These are phyloP conservation scores for Phytophthora cactorum DNA, from an alignment of 352 stramenopile genomes.

Conservation along the genomic window DNA sequence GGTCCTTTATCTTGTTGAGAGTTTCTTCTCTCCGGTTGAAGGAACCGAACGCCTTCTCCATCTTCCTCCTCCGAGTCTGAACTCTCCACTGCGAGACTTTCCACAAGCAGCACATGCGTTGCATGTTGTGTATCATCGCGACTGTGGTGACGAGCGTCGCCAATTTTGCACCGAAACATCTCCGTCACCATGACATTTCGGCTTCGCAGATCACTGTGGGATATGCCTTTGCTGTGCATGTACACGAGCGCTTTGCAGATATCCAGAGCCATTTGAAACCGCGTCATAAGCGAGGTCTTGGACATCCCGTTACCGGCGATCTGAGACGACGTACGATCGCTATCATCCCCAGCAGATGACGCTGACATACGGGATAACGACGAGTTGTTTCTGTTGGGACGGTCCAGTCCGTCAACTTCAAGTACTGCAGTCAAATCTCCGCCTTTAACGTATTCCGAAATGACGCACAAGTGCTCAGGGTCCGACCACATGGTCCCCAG, in stretches of 20 bases:
- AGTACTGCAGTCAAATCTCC: constrained; percentile 66
- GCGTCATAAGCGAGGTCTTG: constrained; percentile 39
- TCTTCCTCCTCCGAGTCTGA: constrained; percentile 41
- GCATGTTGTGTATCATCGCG: constrained; percentile 31
- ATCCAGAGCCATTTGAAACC: constrained; percentile 69
- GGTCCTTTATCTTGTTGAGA: constrained; percentile 15
- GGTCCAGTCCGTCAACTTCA: constrained; percentile 52
- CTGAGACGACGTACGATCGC: constrained; percentile 13
- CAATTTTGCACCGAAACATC: constrained; percentile 63
- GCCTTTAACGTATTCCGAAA: constrained; percentile 70
- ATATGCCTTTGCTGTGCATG: constrained; percentile 54
- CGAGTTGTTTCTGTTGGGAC: constrained; percentile 29
- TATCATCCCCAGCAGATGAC: constrained; percentile 16
- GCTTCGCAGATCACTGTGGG: constrained; percentile 70
- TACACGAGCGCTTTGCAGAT: constrained; percentile 61
- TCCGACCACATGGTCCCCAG: constrained; percentile 79
- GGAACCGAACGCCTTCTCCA: constrained; percentile 42
- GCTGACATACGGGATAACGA: constrained; percentile 2
- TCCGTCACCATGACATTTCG: constrained; percentile 74
- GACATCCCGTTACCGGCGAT: constrained; percentile 29
- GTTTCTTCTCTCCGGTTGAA: constrained; percentile 27
- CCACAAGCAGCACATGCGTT: constrained; percentile 29
- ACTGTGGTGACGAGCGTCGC: constrained; percentile 54
- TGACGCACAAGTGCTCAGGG: constrained; percentile 64
- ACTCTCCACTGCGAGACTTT: constrained; percentile 3